Conservation (phyloP, 1,284 basidiomycete species). For the Tylopilus sp. region DNA sequence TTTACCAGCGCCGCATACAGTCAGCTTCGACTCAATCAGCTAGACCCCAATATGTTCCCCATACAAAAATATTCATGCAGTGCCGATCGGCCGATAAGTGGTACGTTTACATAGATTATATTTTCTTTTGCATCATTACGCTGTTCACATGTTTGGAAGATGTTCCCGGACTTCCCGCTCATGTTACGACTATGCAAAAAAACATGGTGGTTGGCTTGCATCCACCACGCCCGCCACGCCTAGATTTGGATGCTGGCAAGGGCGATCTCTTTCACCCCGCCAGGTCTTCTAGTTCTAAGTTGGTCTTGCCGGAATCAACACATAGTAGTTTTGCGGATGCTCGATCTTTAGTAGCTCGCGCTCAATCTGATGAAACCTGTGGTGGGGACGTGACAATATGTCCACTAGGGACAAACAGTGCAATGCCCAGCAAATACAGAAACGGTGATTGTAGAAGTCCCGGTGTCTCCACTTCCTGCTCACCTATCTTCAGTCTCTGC, state of each 20-base stretch:
- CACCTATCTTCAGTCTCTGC: constrained; percentile 56
- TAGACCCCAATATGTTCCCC: constrained; percentile 76
- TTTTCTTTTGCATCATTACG: background rate
- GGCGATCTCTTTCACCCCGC: constrained; percentile 50
- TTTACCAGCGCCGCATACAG: constrained; percentile 75
- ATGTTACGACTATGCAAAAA: constrained; percentile 39
- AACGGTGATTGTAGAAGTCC: constrained; percentile 55
- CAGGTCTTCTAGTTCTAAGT: constrained; percentile 27
- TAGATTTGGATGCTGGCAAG: constrained; percentile 33
- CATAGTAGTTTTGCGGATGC: constrained; percentile 37
- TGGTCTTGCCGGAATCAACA: constrained; percentile 37
- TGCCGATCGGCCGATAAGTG: constrained; percentile 39
- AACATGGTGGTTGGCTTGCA: constrained; percentile 40
- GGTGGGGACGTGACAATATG: constrained; percentile 71
- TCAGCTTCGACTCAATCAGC: constrained; percentile 66
- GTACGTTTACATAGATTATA: constrained; percentile 35
- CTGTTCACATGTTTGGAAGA: constrained; percentile 30
- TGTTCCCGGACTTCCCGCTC: constrained; percentile 47
- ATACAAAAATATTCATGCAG: constrained; percentile 54
- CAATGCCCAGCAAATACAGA: constrained; percentile 78
- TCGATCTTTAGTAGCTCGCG: constrained; percentile 18
- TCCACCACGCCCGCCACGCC: constrained; percentile 42
- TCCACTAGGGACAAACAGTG: constrained; percentile 87
- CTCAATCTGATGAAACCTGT: constrained; percentile 26
- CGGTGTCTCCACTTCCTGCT: background rate